Evolutionary conservation across 1,139 yeast genomes (phyloP).

Genomic region (Suhomyces taliae): DNA sequence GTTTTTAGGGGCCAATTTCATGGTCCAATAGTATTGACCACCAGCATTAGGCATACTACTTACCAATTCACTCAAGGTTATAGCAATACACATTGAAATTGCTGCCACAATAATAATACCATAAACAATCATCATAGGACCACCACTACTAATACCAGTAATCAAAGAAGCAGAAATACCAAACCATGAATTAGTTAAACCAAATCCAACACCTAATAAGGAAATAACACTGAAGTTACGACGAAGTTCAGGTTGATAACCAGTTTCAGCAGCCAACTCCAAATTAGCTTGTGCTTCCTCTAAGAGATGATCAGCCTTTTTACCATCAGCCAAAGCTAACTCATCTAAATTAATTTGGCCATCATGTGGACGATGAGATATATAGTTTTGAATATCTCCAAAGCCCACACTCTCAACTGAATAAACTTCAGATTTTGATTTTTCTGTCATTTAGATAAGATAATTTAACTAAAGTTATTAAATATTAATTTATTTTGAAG

Average conservation of each 20-base stretch:
- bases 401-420: slow-evolving; percentile 21
- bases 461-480: no score
- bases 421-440: slow-evolving; percentile 9
- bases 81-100: slow-evolving; percentile 42
- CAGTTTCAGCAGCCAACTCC: slow-evolving; percentile 33
- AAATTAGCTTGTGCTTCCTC: slow-evolving; percentile 35
- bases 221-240: slow-evolving; percentile 56
- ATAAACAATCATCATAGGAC: slow-evolving; percentile 49
- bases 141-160: slow-evolving; percentile 50
- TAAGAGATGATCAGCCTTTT: slow-evolving; percentile 19
- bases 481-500: no score
- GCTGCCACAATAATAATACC: slow-evolving; percentile 36
- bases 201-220: slow-evolving; percentile 51
- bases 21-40: slow-evolving; percentile 63
- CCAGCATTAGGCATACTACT: slow-evolving; percentile 59
- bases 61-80: slow-evolving; percentile 49
- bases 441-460: neutral
- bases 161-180: slow-evolving; percentile 52
- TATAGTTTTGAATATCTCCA: slow-evolving; percentile 21
- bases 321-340: slow-evolving; percentile 12
- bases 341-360: slow-evolving; percentile 10
- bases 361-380: slow-evolving; percentile 12
- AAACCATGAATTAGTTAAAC: slow-evolving; percentile 56
- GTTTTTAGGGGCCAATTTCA: slow-evolving; percentile 52
- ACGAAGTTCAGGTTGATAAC: slow-evolving; percentile 42